Conservation (phyloP, 192 early-diverging fungal species). For the Coemansia sp. region DNA sequence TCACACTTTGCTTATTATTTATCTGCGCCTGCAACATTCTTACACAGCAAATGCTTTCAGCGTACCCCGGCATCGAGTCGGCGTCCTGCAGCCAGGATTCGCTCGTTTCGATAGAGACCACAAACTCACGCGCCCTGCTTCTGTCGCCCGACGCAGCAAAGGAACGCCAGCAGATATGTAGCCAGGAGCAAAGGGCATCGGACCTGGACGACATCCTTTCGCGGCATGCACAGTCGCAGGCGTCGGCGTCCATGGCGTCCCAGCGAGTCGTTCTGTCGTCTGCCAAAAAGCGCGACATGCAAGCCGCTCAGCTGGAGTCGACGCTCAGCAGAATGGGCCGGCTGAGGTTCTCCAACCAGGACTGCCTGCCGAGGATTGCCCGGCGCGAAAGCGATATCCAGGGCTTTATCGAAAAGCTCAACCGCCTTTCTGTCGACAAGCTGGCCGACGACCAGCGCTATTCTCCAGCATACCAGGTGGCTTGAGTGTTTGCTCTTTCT, state of each 20-base stretch:
- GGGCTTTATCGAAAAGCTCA: slow-evolving; percentile 30
- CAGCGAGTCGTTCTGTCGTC: slow-evolving; percentile 42
- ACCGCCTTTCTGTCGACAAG: slow-evolving; percentile 31
- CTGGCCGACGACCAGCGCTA: slow-evolving; percentile 31
- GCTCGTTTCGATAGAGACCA: slow-evolving; percentile 32
- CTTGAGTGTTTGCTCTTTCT: neutral
- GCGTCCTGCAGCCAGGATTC: slow-evolving; percentile 24
- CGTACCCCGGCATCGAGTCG: slow-evolving; percentile 15
- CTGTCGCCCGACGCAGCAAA: slow-evolving; percentile 12
- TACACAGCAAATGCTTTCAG: neutral
- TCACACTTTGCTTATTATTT: neutral
- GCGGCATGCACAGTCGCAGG: slow-evolving; percentile 15
- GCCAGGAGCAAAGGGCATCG: slow-evolving; percentile 8
- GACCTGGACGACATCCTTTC: slow-evolving; percentile 32
- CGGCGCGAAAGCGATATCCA: slow-evolving; percentile 40
- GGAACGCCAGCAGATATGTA: neutral
- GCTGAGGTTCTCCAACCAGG: slow-evolving; percentile 44
- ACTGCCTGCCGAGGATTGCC: slow-evolving; percentile 15
- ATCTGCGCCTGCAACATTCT: neutral
- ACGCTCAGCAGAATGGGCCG: slow-evolving; percentile 39
- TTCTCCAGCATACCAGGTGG: slow-evolving; percentile 6
- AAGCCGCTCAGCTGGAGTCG: slow-evolving; percentile 36
- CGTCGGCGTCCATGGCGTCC: slow-evolving; percentile 9
- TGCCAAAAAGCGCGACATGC: slow-evolving; percentile 35
- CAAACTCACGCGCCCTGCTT: slow-evolving; percentile 29